These are phyloP conservation scores for Salix caprea DNA, from an alignment of 345 rosid genomes.

Conservation along the genomic window DNA sequence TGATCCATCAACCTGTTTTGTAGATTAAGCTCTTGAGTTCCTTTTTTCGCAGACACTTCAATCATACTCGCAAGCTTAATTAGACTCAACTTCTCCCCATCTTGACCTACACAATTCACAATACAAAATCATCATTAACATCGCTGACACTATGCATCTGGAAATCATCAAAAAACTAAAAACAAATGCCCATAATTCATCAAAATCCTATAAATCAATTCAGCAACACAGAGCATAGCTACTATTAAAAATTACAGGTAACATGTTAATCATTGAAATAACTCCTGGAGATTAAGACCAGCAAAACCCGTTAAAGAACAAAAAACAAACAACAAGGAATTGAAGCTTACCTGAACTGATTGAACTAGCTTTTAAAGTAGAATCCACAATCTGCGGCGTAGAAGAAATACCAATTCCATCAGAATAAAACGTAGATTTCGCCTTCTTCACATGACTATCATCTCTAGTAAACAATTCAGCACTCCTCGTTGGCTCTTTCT, in stretches of 20 bases:
- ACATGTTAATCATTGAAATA: too few species aligned
- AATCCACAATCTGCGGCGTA: constrained; percentile 48
- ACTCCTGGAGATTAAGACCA: background rate
- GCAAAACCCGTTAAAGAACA: background rate
- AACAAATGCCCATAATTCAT: background rate
- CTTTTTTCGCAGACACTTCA: constrained; percentile 82
- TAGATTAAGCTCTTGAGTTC: constrained; percentile 71
- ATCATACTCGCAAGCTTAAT: constrained; percentile 90
- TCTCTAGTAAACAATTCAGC: constrained; percentile 53
- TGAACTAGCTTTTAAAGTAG: constrained; percentile 46
- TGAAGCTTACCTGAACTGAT: constrained; percentile 43
- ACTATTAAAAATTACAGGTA: background rate
- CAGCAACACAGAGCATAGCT: background rate
- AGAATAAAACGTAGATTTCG: constrained; percentile 44
- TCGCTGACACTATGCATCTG: background rate
- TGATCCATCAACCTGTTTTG: constrained; percentile 79
- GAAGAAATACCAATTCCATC: constrained; percentile 43
- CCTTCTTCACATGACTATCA: constrained; percentile 62
- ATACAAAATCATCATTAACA: background rate
- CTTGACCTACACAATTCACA: constrained; percentile 47
- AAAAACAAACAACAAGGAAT: background rate
- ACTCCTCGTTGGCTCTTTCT: constrained; percentile 28
- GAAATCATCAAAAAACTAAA: background rate
- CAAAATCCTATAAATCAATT: background rate
- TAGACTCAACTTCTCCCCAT: constrained; percentile 70